Evolutionary conservation across 371 early-diverging fungal genomes (phyloP), one percentile per base, ranked within the genome.

Genomic region (Syncephalastrum contaminatum): DNA sequence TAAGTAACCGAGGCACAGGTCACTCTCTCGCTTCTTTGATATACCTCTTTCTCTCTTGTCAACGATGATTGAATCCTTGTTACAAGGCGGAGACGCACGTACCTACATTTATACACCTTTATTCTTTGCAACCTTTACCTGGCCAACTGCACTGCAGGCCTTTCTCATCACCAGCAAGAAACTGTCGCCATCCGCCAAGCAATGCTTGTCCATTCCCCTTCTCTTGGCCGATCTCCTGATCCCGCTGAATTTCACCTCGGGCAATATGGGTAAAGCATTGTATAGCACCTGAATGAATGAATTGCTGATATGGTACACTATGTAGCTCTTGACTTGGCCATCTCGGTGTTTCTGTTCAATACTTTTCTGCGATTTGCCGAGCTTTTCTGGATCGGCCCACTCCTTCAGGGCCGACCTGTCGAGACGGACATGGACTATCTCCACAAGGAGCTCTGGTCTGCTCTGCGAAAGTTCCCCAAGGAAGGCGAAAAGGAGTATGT

Each of bases 381-480:
- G 20, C 25, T 72, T 16, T 72, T 52, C 41, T 75, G 65, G 65
- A 56, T 69, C 14, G 58, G 62, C 0, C 75, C 75, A 5, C 3
- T 69, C 7, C 56, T 75, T 8, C 61, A 72, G 27, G 51, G 61
- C 13, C 43, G 62, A 24, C 58, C 60, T 12, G 72, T 51, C 21
- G 71, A 75, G 47, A 51, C 66, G 14, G 30, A 62, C 15, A 4
- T 45, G 3, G 56, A 64, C 19, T 60, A 59, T 8, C 52, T 75
- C 2, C 60, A 63, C 48, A 59, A 56, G 6, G 75, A 75, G 15
- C 60, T 75, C 16, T 75, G 72, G 72, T 45, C 64, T 24, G 60
- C 61, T 36, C 18, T 75, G 27, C 65, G 75, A n/a, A 69, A 48
- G 3, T 75, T 75, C 42, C 75, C 75, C 6, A 64, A 66, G 45